Conservation (phyloP, 306 rosid genomes). For the Datisca glomerata region DNA sequence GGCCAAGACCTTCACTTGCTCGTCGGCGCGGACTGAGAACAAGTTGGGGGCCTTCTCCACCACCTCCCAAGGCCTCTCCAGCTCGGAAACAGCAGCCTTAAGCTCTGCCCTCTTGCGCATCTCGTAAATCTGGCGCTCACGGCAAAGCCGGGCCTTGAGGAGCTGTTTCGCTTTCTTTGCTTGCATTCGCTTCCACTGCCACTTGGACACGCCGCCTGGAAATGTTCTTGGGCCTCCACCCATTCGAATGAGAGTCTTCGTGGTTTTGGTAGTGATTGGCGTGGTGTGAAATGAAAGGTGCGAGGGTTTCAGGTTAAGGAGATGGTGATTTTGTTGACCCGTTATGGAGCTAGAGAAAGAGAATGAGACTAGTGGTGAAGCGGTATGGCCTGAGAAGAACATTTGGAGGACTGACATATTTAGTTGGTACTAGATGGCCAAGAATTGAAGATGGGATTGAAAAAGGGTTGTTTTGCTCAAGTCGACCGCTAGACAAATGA, state of each 20-base stretch:
- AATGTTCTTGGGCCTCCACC: conserved; percentile 96
- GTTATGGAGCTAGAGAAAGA: conserved; percentile 28
- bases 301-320: conserved; percentile 18
- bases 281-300: conserved; percentile 14
- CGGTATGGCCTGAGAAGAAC: conserved; percentile 8
- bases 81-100: conserved; percentile 74
- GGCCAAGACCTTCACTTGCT: conserved; percentile 82
- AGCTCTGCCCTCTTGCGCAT: conserved; percentile 95
- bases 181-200: conserved; percentile 99
- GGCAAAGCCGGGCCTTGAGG: conserved; percentile 65
- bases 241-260: conserved; percentile 59
- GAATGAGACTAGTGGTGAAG: conserved; percentile 13
- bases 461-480: no score
- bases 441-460: background rate
- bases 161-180: conserved; percentile 77
- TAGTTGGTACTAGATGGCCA: background rate
- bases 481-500: no score
- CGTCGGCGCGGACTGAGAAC: conserved; percentile 68
- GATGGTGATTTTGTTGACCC: conserved; percentile 19
- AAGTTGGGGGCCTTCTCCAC: conserved; percentile 62
- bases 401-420: conserved; percentile 13
- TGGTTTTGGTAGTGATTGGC: conserved; percentile 11
- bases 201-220: conserved; percentile 93
- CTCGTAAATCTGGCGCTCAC: conserved; percentile 89
- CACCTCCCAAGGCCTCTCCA: conserved; percentile 90